Conservation (phyloP, 75 land plant genomes). For the Larix kaempferi region DNA sequence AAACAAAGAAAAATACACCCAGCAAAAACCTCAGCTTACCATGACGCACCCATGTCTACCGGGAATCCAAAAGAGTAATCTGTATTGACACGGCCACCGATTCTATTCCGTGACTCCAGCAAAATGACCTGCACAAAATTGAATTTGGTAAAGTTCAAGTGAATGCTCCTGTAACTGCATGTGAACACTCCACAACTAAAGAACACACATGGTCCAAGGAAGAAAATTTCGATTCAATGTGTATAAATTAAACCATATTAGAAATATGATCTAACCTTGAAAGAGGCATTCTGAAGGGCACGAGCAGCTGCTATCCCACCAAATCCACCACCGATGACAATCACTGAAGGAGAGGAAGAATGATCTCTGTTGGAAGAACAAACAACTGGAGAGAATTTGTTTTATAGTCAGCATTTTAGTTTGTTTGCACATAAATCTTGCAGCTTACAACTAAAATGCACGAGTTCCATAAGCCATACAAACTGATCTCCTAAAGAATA, state of each 20-base stretch:
- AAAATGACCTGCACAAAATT: slow-evolving; percentile 32
- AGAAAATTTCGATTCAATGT: too few species aligned
- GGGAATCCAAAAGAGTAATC: slow-evolving; percentile 56
- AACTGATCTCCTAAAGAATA: too few species aligned
- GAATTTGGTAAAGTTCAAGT: neutral
- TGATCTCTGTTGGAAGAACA: too few species aligned
- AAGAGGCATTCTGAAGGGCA: slow-evolving; percentile 45
- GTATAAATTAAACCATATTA: too few species aligned
- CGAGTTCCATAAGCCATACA: too few species aligned
- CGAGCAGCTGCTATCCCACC: slow-evolving; percentile 52
- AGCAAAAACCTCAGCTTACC: slow-evolving; percentile 13
- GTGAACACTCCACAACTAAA: too few species aligned
- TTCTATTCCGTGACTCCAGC: slow-evolving; percentile 43
- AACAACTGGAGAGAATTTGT: too few species aligned
- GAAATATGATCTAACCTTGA: slow-evolving; percentile 23
- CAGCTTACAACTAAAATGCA: too few species aligned
- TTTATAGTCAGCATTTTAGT: too few species aligned
- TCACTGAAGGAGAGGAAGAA: slow-evolving; percentile 20
- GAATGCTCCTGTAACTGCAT: neutral
- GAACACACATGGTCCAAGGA: too few species aligned
- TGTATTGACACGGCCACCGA: slow-evolving; percentile 49
- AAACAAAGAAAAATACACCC: neutral
- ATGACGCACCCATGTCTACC: slow-evolving; percentile 55
- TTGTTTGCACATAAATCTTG: too few species aligned
- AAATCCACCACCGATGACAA: slow-evolving; percentile 49